phyloP scores from a whole-genome alignment of 1,284 basidiomycete genomes.

The Sutorius eximius region DNA sequence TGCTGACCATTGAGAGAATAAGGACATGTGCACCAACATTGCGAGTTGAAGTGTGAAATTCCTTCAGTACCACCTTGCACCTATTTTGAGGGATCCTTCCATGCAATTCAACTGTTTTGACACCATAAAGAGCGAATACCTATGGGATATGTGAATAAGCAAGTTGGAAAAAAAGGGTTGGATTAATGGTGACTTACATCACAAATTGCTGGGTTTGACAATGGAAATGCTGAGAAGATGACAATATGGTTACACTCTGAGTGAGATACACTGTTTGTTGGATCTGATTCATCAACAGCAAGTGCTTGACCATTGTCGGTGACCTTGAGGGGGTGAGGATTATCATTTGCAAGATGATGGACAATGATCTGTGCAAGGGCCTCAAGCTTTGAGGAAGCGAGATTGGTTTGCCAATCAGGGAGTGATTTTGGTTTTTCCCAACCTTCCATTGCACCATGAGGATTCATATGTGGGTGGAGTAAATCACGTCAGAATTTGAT shows the following conservation, averaged over 20 bases:
- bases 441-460: neutral
- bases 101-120: slow-evolving; percentile 13
- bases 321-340: neutral
- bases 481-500: slow-evolving; percentile 4
- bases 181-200: neutral
- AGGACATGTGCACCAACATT: slow-evolving; percentile 7
- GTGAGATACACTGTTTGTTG: neutral
- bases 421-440: neutral
- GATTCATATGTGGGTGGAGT: slow-evolving; percentile 10
- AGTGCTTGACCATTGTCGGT: neutral
- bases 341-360: no score
- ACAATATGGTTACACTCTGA: slow-evolving; percentile 6
- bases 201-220: slow-evolving; percentile 4
- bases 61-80: neutral
- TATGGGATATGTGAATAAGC: neutral
- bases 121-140: slow-evolving; percentile 6
- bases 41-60: slow-evolving; percentile 1
- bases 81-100: neutral
- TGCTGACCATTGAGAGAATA: slow-evolving; percentile 22
- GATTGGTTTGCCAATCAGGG: neutral
- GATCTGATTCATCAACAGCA: neutral
- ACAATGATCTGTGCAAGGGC: no score
- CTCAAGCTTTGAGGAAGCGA: neutral
- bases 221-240: slow-evolving; percentile 22
- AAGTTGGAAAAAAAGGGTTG: no score